phyloP scores from a whole-genome alignment of 345 rosid genomes.

The Corchorus olitorius region DNA sequence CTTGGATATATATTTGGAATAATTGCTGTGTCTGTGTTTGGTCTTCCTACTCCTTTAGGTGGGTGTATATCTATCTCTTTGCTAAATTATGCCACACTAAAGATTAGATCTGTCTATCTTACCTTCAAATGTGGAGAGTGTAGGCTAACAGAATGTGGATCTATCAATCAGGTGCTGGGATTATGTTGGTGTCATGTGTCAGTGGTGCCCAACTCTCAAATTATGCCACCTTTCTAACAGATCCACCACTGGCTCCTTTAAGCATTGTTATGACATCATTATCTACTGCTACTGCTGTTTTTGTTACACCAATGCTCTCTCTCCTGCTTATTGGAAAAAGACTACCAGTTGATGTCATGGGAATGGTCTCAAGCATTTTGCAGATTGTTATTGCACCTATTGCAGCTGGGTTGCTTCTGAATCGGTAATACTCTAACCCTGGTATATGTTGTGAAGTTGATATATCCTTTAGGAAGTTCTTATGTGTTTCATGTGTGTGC shows the following conservation, averaged over 20 bases:
- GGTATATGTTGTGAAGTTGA: constrained; percentile 9
- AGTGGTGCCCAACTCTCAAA: constrained; percentile 97
- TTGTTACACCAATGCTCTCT: constrained; percentile 78
- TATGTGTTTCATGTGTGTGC: constrained; percentile 15
- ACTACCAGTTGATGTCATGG: constrained; percentile 88
- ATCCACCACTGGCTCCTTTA: constrained; percentile 78
- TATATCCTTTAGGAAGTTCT: constrained; percentile 9
- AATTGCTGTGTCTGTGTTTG: constrained; percentile 58
- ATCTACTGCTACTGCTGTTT: constrained; percentile 84
- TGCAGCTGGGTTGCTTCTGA: constrained; percentile 77
- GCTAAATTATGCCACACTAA: not conserved
- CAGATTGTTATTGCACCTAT: constrained; percentile 91
- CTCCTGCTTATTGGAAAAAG: constrained; percentile 86
- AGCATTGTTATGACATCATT: constrained; percentile 97
- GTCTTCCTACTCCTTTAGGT: constrained; percentile 87
- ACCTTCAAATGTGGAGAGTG: constrained; percentile 1
- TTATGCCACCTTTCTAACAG: constrained; percentile 88
- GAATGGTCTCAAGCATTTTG: constrained; percentile 85
- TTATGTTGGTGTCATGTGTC: constrained; percentile 95
- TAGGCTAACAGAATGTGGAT: constrained; percentile 21
- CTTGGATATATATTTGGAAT: constrained; percentile 83
- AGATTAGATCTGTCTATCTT: constrained; percentile 3
- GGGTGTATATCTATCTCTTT: constrained; percentile 15
- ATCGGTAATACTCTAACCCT: constrained; percentile 46
- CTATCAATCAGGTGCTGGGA: constrained; percentile 70